Evolutionary conservation across 2,329 filamentous ascomycete genomes (phyloP), one percentile per base, ranked within the genome.

Genomic region (Epichloe gansuensis): DNA sequence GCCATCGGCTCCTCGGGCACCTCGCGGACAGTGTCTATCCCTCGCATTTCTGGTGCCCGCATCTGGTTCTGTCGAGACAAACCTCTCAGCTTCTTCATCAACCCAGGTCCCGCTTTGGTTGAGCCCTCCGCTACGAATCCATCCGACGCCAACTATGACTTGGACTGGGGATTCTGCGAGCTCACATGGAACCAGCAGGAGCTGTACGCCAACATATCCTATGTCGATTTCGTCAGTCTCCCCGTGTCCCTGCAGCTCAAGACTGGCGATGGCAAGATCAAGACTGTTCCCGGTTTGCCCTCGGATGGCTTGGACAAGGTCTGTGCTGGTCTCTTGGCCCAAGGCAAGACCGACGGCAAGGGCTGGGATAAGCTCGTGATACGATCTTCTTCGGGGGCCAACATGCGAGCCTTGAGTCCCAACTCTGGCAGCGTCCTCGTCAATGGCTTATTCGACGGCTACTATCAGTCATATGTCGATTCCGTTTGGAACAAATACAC

Each of bases 151-250:
- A 87, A 85, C 63, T 80, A 81, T 61, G 68, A 75, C 38, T 67
- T 76, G 45, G 67, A 73, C 53, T 87, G 83, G 83, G 76, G 74
- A 31, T 87, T 87, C 62, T 80, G 75, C 68, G 84, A 87, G 66
- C 82, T 85, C 59, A 84, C 82, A 15, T 84, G 76, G 66, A 85
- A 85, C 64, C 59, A 66, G 38, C 60, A 64, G 35, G 73, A 85
- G 64, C 67, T 86, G 5, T 87, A 79, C 61, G 80, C 78, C 58
- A 86, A 86, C 59, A 82, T 90, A 59, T 80, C 75, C 55, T 84
- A 85, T 63, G 87, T 90, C 50, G 86, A 90, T 69, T 90, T 90
- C 66, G 77, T 89, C 55, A 71, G 71, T 58, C 63, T 84, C 58
- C 82, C 84, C n/a, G 74, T 85, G 49, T 74, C 77, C 1, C 72